These are phyloP conservation scores for Salmacisia buchloeana DNA, from an alignment of 1,284 basidiomycete species.

Conservation along the genomic window DNA sequence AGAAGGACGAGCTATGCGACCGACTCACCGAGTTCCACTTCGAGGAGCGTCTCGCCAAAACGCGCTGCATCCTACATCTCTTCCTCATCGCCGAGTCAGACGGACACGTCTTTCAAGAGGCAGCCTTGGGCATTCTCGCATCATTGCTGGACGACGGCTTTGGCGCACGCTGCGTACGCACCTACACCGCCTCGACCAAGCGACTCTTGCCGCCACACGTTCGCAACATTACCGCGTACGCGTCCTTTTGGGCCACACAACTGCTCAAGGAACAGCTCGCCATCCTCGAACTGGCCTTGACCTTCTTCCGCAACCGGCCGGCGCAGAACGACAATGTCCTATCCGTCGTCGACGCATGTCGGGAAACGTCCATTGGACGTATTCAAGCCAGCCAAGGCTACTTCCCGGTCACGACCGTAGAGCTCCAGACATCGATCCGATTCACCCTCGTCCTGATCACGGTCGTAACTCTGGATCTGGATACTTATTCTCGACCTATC, in stretches of 20 bases:
- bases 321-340: slow-evolving; percentile 32
- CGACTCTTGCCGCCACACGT: neutral
- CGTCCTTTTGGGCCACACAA: neutral
- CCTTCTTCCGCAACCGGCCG: slow-evolving; percentile 73
- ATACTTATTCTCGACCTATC: neutral
- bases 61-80: neutral
- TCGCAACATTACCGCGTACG: neutral
- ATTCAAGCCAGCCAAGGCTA: neutral
- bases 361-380: neutral
- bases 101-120: neutral
- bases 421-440: neutral
- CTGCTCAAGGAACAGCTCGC: slow-evolving; percentile 63
- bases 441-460: neutral
- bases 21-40: slow-evolving; percentile 1
- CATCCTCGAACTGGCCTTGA: slow-evolving; percentile 74
- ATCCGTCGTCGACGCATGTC: neutral
- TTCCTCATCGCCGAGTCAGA: neutral
- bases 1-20: slow-evolving; percentile 5
- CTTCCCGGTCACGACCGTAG: neutral
- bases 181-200: neutral
- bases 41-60: neutral
- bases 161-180: neutral
- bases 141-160: neutral
- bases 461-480: neutral
- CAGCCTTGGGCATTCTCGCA: neutral